These are phyloP conservation scores for Cryptococcus sp. DNA, from an alignment of 1,284 basidiomycete genomes.

Conservation along the genomic window DNA sequence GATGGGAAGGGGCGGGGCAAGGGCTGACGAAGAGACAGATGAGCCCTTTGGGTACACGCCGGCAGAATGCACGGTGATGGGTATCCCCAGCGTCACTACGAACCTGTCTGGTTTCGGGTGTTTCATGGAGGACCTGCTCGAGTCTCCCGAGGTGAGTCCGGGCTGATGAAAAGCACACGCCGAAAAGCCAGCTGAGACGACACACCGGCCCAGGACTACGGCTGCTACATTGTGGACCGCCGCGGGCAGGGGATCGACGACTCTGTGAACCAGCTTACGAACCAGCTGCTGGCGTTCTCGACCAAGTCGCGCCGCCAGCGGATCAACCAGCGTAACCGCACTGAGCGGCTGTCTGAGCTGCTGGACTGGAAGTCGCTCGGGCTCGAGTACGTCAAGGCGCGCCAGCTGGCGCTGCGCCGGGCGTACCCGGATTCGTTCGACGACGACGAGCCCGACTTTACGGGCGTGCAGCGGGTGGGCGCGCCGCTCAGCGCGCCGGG, in stretches of 20 bases:
- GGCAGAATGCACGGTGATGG: constrained; percentile 72
- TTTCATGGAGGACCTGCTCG: constrained; percentile 99
- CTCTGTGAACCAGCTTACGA: constrained; percentile 66
- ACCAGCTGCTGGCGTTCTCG: constrained; percentile 74
- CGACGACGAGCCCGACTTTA: constrained; percentile 62
- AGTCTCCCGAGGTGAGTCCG: constrained; percentile 62
- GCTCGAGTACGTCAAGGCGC: constrained; percentile 92
- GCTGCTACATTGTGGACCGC: constrained; percentile 93
- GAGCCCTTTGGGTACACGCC: constrained; percentile 55
- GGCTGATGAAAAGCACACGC: constrained; percentile 19
- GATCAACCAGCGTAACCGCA: constrained; percentile 97
- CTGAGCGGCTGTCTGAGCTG: constrained; percentile 85
- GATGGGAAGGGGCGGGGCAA: no score
- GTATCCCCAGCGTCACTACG: constrained; percentile 93
- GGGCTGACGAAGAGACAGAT: constrained; percentile 24
- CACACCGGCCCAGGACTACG: constrained; percentile 54
- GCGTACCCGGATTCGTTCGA: constrained; percentile 94
- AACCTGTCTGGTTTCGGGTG: constrained; percentile 97
- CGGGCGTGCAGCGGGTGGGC: constrained; percentile 61
- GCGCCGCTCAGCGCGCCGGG: constrained; percentile 77
- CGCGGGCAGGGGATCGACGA: constrained; percentile 87
- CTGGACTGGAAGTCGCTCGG: constrained; percentile 98
- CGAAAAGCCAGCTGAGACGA: no score
- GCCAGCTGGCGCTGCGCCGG: constrained; percentile 84
- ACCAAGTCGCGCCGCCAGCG: constrained; percentile 90